These are phyloP conservation scores for Trifolium dubium DNA, from an alignment of 306 rosid species.

Conservation along the genomic window DNA sequence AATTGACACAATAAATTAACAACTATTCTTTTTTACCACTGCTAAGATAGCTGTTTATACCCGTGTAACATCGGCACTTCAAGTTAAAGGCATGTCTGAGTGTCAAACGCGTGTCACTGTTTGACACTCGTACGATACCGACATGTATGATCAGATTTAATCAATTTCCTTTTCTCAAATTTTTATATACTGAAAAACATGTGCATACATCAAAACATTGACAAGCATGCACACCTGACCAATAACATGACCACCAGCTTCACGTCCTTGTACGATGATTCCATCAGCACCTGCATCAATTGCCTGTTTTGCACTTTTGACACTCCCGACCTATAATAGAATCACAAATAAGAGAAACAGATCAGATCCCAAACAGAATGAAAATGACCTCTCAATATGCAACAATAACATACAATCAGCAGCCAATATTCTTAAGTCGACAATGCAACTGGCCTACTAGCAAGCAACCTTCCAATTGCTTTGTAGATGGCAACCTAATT, in stretches of 20 bases:
- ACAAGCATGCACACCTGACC: slow-evolving; percentile 64
- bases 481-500: background rate
- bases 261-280: slow-evolving; percentile 83
- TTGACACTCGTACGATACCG: background rate
- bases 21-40: background rate
- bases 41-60: background rate
- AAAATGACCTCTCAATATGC: background rate
- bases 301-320: slow-evolving; percentile 62
- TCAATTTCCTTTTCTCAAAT: background rate
- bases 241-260: slow-evolving; percentile 95
- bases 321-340: slow-evolving; percentile 63
- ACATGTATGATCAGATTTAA: background rate
- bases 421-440: background rate
- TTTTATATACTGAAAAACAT: background rate
- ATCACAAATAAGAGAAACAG: slow-evolving; percentile 30
- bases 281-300: slow-evolving; percentile 76
- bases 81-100: background rate
- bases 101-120: background rate
- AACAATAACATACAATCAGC: slow-evolving; percentile 22
- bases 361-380: slow-evolving; percentile 10
- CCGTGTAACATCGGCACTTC: background rate
- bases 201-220: slow-evolving; percentile 11
- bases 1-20: background rate
- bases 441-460: background rate
- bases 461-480: slow-evolving; percentile 14